A percentile compares a stretch with the other conserved stretches of the same genome.
phyloP scores from a whole-genome alignment of 1,284 basidiomycete species.

The Nidula niveotomentosa region DNA sequence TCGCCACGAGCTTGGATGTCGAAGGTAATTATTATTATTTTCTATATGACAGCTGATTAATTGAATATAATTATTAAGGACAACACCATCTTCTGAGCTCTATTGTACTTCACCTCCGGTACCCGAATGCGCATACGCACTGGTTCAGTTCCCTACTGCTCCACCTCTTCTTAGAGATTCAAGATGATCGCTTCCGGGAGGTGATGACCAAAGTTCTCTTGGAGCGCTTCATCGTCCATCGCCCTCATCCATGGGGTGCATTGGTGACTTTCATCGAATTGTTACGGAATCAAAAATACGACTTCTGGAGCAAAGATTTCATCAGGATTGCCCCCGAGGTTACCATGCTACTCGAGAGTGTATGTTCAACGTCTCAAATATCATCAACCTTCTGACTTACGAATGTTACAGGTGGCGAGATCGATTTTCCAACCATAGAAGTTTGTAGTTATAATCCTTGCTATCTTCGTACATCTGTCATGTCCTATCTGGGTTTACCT shows the following conservation, averaged over 20 bases:
- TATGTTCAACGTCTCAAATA: conserved; percentile 36
- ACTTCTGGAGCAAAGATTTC: conserved; percentile 86
- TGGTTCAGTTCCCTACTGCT: conserved; percentile 93
- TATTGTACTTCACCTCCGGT: conserved; percentile 91
- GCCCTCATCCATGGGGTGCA: conserved; percentile 98
- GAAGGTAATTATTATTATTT: conserved; percentile 63
- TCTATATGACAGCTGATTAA: neutral
- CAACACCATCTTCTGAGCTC: conserved; percentile 93
- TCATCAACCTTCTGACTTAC: conserved; percentile 5
- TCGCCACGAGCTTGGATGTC: conserved; percentile 82
- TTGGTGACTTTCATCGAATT: conserved; percentile 93
- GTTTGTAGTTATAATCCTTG: conserved; percentile 52
- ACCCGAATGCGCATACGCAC: conserved; percentile 95
- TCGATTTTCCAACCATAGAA: conserved; percentile 76
- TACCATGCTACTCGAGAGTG: conserved; percentile 77
- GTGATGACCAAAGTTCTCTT: conserved; percentile 90
- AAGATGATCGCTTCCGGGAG: conserved; percentile 82
- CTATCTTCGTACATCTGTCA: conserved; percentile 62
- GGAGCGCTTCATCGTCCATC: conserved; percentile 91
- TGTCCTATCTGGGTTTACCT: conserved; percentile 46
- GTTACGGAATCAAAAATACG: conserved; percentile 80
- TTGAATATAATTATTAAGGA: conserved; percentile 42
- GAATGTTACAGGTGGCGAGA: conserved; percentile 56
- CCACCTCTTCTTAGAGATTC: conserved; percentile 80
- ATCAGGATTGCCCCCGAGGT: conserved; percentile 81